phyloP scores from a whole-genome alignment of 306 rosid genomes.

The Potentilla sterilis region DNA sequence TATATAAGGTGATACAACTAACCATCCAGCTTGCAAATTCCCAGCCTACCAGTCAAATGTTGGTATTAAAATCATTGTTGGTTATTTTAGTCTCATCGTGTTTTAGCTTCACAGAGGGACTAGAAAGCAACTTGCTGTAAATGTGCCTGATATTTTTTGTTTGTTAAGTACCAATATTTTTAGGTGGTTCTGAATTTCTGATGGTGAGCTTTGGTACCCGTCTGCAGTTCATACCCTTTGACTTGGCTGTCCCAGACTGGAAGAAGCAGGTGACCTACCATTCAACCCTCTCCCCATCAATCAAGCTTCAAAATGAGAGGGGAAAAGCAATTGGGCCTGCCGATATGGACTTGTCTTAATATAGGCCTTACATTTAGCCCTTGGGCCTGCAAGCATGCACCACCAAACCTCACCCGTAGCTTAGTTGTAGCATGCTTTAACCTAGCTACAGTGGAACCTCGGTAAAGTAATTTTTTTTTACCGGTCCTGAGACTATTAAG shows the following conservation, averaged over 20 bases:
- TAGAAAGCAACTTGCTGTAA: background rate
- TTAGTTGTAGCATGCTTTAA: too few species aligned
- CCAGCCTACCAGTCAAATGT: constrained; percentile 58
- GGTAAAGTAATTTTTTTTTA: too few species aligned
- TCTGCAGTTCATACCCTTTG: constrained; percentile 18
- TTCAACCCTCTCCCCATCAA: constrained; percentile 6
- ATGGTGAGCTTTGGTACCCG: background rate
- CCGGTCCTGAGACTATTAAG: too few species aligned
- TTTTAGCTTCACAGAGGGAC: background rate
- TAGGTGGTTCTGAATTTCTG: constrained; percentile 1
- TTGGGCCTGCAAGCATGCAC: background rate
- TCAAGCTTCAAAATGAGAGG: background rate
- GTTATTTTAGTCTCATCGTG: background rate
- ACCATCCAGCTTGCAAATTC: background rate
- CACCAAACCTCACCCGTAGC: too few species aligned
- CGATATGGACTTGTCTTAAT: background rate
- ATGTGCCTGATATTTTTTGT: background rate
- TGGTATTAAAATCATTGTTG: background rate
- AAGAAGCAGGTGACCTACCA: constrained; percentile 16
- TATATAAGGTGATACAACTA: constrained; percentile 31
- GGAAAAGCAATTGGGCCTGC: background rate
- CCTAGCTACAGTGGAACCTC: too few species aligned
- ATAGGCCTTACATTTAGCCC: background rate
- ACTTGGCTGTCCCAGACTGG: constrained; percentile 15
- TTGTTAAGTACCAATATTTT: constrained; percentile 15